A percentile compares a stretch with the other conserved stretches of the same genome.
Evolutionary conservation across 73 alveolate species (phyloP).

Genomic region (Tetrahymena elliotti): DNA sequence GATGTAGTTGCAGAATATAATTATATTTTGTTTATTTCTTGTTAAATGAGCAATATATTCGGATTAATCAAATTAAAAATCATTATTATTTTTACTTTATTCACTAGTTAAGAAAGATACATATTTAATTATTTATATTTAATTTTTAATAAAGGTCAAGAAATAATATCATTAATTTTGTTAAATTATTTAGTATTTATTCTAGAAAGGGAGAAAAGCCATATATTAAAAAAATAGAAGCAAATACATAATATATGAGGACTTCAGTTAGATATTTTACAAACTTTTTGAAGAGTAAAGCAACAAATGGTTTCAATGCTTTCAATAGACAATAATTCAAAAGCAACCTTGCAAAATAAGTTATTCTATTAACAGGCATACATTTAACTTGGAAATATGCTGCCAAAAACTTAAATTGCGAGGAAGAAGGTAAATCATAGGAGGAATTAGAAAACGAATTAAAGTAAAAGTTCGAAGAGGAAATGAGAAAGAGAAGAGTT

Average conservation of each 20-base stretch:
- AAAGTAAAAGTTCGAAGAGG: neutral
- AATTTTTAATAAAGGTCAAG: neutral
- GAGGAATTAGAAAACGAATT: neutral
- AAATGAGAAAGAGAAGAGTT: neutral
- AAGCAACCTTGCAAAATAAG: neutral
- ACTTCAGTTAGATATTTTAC: neutral
- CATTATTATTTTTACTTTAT: neutral
- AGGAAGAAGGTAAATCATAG: neutral
- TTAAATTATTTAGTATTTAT: neutral
- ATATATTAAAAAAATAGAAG: neutral
- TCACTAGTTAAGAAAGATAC: neutral
- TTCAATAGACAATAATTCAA: neutral
- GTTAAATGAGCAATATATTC: neutral
- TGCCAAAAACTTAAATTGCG: neutral
- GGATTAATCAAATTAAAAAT: neutral
- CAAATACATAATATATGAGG: neutral
- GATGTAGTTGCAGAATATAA: neutral
- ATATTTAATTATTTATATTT: neutral
- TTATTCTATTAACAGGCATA: neutral
- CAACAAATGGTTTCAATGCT: neutral
- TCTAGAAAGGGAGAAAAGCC: neutral
- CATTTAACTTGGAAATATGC: neutral
- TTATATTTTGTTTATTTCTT: neutral
- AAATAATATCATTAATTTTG: neutral
- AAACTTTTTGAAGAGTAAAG: neutral